Percentiles rank a stretch among this genome's conserved stretches.
Evolutionary conservation across 306 rosid genomes (phyloP).

Genomic region (Castanopsis chinensis): DNA sequence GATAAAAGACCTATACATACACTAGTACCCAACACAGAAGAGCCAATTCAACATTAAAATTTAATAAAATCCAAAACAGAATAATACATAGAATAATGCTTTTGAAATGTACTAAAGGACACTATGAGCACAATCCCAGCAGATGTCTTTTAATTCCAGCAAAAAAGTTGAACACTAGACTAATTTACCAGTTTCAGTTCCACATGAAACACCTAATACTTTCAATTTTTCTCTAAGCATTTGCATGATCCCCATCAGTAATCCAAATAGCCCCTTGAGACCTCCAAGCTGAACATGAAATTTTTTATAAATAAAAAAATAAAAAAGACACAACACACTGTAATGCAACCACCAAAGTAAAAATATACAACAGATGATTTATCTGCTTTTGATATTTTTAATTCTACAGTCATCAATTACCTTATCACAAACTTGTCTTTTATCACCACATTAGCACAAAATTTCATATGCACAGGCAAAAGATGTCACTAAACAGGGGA

Average conservation of each 20-base stretch:
- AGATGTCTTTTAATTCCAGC: constrained; percentile 10
- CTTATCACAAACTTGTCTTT: too few species aligned
- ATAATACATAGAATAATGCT: too few species aligned
- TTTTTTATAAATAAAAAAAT: too few species aligned
- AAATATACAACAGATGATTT: not conserved
- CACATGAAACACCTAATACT: constrained; percentile 68
- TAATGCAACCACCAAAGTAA: constrained; percentile 14
- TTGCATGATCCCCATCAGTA: constrained; percentile 72
- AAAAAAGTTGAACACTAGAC: not conserved
- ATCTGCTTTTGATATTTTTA: not conserved
- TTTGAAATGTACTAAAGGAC: too few species aligned
- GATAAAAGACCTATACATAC: too few species aligned
- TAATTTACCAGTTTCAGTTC: constrained; percentile 67
- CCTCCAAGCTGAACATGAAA: constrained; percentile 70
- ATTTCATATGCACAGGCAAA: not conserved
- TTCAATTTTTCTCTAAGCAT: constrained; percentile 68
- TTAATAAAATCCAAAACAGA: too few species aligned
- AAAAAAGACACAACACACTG: too few species aligned
- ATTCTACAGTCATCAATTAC: too few species aligned
- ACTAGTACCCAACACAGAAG: too few species aligned
- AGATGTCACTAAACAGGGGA: not conserved
- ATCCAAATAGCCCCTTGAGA: constrained; percentile 77
- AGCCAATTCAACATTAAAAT: too few species aligned
- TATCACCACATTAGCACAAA: too few species aligned
- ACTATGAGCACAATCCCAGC: too few species aligned